Evolutionary conservation across 805 yeast genomes (phyloP).

Genomic region (Wickerhamiella lipophila): DNA sequence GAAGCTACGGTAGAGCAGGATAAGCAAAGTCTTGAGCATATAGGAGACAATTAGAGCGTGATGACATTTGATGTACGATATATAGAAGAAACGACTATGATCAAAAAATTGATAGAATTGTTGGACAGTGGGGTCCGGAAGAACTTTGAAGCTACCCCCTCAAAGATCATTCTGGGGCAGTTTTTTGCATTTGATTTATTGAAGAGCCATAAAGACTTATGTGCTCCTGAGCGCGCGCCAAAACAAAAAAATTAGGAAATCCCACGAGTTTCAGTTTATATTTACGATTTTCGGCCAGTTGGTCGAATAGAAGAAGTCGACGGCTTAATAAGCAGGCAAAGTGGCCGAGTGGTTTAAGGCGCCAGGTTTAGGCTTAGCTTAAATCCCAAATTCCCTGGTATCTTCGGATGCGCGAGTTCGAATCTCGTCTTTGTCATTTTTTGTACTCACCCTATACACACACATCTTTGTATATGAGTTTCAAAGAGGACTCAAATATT

Average conservation of each 20-base stretch:
- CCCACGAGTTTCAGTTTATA: no score
- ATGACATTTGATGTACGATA: not conserved
- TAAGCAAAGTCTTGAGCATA: not conserved
- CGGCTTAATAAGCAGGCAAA: slow-evolving; percentile 5
- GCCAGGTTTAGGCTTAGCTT: slow-evolving; percentile 30
- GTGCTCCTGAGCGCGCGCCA: no score
- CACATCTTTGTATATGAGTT: no score
- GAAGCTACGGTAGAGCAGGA: slow-evolving; percentile 9
- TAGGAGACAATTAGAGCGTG: not conserved
- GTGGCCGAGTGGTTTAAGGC: slow-evolving; percentile 34
- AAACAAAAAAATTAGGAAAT: no score
- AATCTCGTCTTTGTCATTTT: slow-evolving; percentile 31
- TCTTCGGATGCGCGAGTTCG: slow-evolving; percentile 33
- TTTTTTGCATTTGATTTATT: no score
- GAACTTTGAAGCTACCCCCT: no score
- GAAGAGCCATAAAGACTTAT: no score
- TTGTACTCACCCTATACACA: slow-evolving; percentile 13
- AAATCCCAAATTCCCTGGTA: slow-evolving; percentile 27
- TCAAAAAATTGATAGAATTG: no score
- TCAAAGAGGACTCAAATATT: no score
- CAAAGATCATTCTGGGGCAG: no score
- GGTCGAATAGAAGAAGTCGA: not conserved
- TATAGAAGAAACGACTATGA: no score
- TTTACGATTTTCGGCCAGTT: not conserved
- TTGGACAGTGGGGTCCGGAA: no score